Evolutionary conservation across 1,284 basidiomycete species (phyloP), one percentile per base, ranked within the genome.

Genomic region (Leccinum subatratum): DNA sequence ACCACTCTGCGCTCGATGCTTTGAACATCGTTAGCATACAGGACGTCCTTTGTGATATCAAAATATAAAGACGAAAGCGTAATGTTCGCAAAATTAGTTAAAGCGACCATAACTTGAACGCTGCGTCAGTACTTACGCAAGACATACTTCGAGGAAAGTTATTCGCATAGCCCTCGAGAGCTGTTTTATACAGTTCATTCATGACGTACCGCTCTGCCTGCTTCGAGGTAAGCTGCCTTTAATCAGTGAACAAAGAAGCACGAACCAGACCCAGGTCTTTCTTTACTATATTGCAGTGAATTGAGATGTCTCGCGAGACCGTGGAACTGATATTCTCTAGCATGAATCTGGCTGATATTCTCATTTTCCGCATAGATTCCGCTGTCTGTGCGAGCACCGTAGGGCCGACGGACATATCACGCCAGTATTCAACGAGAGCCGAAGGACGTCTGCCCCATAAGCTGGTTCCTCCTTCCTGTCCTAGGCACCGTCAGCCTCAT

Each of bases 281-380:
- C 59, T 74, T 80, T 16, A 78, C 75, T 6, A 86, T 81, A 34
- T 75, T 74, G 63, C 73, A 71, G 62, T 80, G 67, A 4, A 39
- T 25, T 57, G 32, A 11, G 71, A 69, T 61, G 8, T 64, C 68
- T 32, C 54, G 65, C 30, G 32, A 54, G 64, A 71, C 67, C n/a
- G 79, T 72, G 64, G 83, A 81, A 14, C 82, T 82, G 18, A 93
- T 80, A 72, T 94, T 96, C 0, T 92, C 96, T 0, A 98, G 81
- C 68, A 96, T 85, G 77, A 97, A 99, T n/a, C 95, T 84, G 2
- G 90, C 86, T 8, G 94, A 89, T 74, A 96, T 97, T 37, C 96
- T 85, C 54, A 98, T 86, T 78, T 95, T 97, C 61, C 94, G 85
- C 72, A 95, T 80, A 0, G 87, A 86, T 72, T 96, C 93, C 2